Evolutionary conservation across 2,329 filamentous ascomycete species (phyloP).

Genomic region (Aspergillus sp.): DNA sequence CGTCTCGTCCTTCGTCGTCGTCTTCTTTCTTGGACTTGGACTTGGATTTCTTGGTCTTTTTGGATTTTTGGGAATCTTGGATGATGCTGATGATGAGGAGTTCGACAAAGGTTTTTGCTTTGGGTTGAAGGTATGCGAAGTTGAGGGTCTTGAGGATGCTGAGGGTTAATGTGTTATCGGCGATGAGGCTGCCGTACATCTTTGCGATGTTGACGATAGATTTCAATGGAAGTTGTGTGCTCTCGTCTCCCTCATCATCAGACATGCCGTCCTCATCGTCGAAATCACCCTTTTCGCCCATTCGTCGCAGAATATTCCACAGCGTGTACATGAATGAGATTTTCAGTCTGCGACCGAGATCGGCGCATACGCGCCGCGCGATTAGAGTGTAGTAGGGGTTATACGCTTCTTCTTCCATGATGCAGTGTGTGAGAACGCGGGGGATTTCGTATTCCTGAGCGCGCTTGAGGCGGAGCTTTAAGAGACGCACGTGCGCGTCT

Average conservation of each 20-base stretch:
- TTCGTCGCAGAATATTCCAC: constrained; percentile 75
- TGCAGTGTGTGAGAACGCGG: constrained; percentile 79
- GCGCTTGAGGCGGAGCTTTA: constrained; percentile 77
- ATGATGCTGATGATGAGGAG: constrained; percentile 71
- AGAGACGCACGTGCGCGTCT: constrained; percentile 71
- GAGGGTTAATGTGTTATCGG: constrained; percentile 54
- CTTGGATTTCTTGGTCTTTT: constrained; percentile 14
- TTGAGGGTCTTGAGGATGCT: constrained; percentile 60
- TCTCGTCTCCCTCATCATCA: constrained; percentile 49
- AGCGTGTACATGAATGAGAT: constrained; percentile 83
- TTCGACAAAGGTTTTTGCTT: constrained; percentile 72
- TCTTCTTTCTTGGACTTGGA: constrained; percentile 18
- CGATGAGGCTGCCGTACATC: constrained; percentile 58
- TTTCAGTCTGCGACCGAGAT: constrained; percentile 61
- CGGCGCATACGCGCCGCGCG: constrained; percentile 64
- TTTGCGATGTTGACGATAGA: constrained; percentile 62
- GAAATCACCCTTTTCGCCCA: constrained; percentile 63
- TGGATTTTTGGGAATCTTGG: constrained; percentile 55
- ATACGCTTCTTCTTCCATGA: constrained; percentile 72
- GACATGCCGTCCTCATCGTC: constrained; percentile 59
- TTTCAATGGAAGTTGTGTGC: constrained; percentile 43
- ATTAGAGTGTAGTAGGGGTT: constrained; percentile 93
- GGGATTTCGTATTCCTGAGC: constrained; percentile 82
- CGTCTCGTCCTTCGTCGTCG: constrained; percentile 35
- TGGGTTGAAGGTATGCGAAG: constrained; percentile 67